Conservation (phyloP, 2,329 filamentous ascomycete genomes). For the Pestalotiopsis sp. region DNA sequence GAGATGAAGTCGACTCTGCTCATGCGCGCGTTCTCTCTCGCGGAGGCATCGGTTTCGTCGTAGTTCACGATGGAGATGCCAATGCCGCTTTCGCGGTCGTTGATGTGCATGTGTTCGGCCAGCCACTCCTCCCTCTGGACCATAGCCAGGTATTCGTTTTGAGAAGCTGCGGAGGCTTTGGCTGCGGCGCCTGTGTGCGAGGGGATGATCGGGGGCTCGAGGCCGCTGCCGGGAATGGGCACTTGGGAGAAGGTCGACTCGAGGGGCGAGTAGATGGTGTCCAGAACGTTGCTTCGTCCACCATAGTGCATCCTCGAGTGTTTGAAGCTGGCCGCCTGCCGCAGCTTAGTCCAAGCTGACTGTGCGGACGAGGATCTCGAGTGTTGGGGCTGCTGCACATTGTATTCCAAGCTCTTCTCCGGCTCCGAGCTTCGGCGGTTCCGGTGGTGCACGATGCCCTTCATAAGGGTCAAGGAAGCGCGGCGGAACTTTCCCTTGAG, state of each 20-base stretch:
- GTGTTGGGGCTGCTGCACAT: constrained; percentile 22
- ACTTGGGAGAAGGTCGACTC: constrained; percentile 31
- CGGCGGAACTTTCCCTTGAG: constrained; percentile 57
- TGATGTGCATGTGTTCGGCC: constrained; percentile 47
- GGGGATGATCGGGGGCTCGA: constrained; percentile 63
- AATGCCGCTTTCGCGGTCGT: constrained; percentile 66
- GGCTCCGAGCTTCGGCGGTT: constrained; percentile 36
- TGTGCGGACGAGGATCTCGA: constrained; percentile 54
- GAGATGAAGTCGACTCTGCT: constrained; percentile 59
- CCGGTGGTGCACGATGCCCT: constrained; percentile 53
- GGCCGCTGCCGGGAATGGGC: constrained; percentile 52
- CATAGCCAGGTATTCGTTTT: constrained; percentile 50
- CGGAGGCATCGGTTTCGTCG: constrained; percentile 34
- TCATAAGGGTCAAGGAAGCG: constrained; percentile 55
- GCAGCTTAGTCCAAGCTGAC: constrained; percentile 52
- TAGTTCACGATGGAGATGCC: constrained; percentile 56
- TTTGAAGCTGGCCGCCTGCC: constrained; percentile 53
- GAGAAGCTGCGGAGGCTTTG: constrained; percentile 61
- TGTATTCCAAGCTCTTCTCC: constrained; percentile 22
- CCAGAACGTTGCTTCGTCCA: constrained; percentile 37
- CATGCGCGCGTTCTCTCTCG: constrained; percentile 39
- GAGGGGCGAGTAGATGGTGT: constrained; percentile 40
- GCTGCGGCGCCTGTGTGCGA: constrained; percentile 62
- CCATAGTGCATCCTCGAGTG: constrained; percentile 49
- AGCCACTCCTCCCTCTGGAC: constrained; percentile 46